These are phyloP conservation scores for Eimeria brunetti DNA, from an alignment of 169 alveolate genomes.

Conservation along the genomic window DNA sequence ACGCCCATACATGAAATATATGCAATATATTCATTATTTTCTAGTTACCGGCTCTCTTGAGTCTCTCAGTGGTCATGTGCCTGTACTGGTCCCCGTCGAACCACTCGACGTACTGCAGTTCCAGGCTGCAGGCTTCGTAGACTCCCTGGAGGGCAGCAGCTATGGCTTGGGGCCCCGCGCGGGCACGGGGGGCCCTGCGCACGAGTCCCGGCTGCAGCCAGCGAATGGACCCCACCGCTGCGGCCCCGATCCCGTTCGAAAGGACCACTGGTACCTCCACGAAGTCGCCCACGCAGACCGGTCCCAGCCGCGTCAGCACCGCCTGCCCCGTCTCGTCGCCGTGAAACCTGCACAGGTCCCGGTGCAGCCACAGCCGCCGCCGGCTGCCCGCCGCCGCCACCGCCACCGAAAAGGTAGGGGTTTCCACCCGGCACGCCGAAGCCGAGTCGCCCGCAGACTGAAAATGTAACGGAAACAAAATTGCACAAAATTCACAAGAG, in stretches of 20 bases:
- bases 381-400: conserved; percentile 13
- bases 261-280: conserved; percentile 84
- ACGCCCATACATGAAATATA: not conserved
- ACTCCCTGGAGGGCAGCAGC: conserved; percentile 33
- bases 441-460: not conserved
- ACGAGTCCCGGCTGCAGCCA: conserved; percentile 79
- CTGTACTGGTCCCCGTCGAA: conserved; percentile 50
- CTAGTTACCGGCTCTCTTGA: conserved; percentile 57
- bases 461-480: too few relatives aligned
- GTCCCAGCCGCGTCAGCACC: conserved; percentile 70
- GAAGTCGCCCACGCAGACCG: conserved; percentile 83
- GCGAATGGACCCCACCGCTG: conserved; percentile 54
- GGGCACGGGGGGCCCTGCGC: conserved; percentile 1
- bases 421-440: not conserved
- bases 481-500: too few relatives aligned
- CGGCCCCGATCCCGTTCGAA: conserved; percentile 80
- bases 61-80: conserved; percentile 57
- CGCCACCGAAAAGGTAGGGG: conserved; percentile 48
- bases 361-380: conserved; percentile 83
- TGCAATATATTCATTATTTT: not conserved
- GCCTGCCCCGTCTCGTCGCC: conserved; percentile 83
- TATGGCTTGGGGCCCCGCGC: conserved; percentile 16
- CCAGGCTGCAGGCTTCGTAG: conserved; percentile 66
- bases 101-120: conserved; percentile 64
- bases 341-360: conserved; percentile 84